phyloP scores from a whole-genome alignment of 1,284 basidiomycete genomes.

The Leccinum huronense region DNA sequence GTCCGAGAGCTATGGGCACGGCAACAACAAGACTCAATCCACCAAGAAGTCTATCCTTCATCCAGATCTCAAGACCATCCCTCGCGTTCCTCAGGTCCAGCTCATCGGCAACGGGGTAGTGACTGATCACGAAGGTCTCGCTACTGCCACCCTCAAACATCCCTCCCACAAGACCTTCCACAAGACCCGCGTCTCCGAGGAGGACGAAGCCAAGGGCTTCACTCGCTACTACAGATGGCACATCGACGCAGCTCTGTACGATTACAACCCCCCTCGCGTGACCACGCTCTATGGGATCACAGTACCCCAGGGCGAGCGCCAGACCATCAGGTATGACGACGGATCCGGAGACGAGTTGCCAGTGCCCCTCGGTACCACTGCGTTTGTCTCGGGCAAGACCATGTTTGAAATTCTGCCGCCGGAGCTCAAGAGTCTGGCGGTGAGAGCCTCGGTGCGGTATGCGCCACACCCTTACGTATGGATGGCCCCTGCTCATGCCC shows the following conservation, averaged over 20 bases:
- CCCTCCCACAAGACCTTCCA: conserved; percentile 90
- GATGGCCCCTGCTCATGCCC: conserved; percentile 67
- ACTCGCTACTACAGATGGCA: conserved; percentile 94
- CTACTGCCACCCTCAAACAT: conserved; percentile 69
- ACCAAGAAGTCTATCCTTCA: conserved; percentile 77
- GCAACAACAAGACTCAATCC: conserved; percentile 76
- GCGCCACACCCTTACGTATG: conserved; percentile 74
- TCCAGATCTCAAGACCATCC: conserved; percentile 85
- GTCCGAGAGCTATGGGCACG: conserved; percentile 76
- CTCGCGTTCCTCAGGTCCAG: conserved; percentile 81
- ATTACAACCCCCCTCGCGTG: conserved; percentile 82
- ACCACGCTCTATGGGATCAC: conserved; percentile 84
- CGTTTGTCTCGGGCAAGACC: conserved; percentile 75
- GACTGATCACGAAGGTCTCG: conserved; percentile 76
- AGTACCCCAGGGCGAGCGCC: conserved; percentile 68
- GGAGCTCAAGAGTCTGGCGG: conserved; percentile 79
- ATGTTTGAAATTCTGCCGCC: conserved; percentile 84
- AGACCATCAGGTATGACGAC: conserved; percentile 84
- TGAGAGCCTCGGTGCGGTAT: conserved; percentile 65
- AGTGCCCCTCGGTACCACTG: conserved; percentile 86
- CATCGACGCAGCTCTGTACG: conserved; percentile 91
- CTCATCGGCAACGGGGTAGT: conserved; percentile 79
- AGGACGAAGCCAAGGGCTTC: conserved; percentile 71
- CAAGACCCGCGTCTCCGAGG: conserved; percentile 73
- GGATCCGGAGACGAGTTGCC: conserved; percentile 80